Percentiles rank a stretch among this genome's conserved stretches.
Conservation (phyloP, 371 early-diverging fungal species). For the Syncephalastrum sp. region DNA sequence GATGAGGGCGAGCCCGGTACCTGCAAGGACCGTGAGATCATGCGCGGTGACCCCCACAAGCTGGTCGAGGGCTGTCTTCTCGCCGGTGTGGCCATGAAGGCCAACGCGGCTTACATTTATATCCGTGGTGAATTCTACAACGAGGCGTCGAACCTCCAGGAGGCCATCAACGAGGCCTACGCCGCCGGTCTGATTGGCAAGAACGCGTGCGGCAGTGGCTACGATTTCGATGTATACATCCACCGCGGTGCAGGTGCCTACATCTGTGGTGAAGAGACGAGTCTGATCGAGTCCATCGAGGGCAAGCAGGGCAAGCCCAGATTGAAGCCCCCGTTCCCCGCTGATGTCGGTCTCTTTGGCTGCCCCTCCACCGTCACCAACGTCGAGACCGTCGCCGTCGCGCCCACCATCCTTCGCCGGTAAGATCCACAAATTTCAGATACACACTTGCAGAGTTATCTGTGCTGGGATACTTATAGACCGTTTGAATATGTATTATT, state of each 20-base stretch:
- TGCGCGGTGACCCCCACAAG: constrained; percentile 98
- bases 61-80: constrained; percentile 95
- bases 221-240: constrained; percentile 95
- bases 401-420: constrained; percentile 93
- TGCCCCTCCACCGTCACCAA: constrained; percentile 98
- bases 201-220: constrained; percentile 96
- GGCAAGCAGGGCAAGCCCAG: constrained; percentile 98
- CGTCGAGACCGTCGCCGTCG: constrained; percentile 97
- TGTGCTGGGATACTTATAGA: background rate
- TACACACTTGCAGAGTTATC: background rate
- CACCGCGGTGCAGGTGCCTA: constrained; percentile 98
- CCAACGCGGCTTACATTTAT: constrained; percentile 97
- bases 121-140: constrained; percentile 98
- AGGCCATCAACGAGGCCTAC: constrained; percentile 95
- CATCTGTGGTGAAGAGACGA: constrained; percentile 98
- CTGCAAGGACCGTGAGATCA: constrained; percentile 98
- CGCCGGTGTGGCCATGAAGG: constrained; percentile 97
- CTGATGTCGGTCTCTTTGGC: constrained; percentile 96
- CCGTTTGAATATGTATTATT: background rate
- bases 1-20: constrained; percentile 99
- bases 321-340: constrained; percentile 98
- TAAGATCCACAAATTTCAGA: constrained; percentile 6
- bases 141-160: constrained; percentile 93
- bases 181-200: constrained; percentile 93
- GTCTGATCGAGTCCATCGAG: constrained; percentile 96